Base-by-base conservation (phyloP, 352 stramenopile species). In the Saprolegnia parasitica region DNA sequence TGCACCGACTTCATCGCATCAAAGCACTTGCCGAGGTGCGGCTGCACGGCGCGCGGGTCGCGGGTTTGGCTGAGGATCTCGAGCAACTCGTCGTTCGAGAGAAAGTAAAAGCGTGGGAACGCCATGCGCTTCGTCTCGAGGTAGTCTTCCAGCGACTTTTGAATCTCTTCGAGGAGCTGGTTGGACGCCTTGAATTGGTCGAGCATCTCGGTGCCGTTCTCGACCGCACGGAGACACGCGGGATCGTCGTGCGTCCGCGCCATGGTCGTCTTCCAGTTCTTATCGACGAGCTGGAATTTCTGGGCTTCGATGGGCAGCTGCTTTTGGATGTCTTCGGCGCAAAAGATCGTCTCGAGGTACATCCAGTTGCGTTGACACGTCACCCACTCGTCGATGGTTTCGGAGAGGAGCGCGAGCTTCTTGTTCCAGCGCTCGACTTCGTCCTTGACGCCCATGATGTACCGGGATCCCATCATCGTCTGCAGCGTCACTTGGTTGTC, bases 381-480 rank as follows among this genome's bases (percentile, higher is more conserved):
- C 32, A 91, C 87, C 87, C 87, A 95, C 54, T 95, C 87, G 50
- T 95, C 87, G 0, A 95, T 63, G 10, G 87, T 93, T 35, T 95
- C 83, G 0, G 84, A 90, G 13, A 97, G 74, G 39, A 96, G 72
- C 16, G 86, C 86, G 1, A 97, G 73, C 16, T 90, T 87, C 62
- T 96, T 96, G 68, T 89, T 90, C 90, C 90, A 97, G 20, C 77
- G 79, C 32, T 97, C 90, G 4, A 97, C 90, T 74, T 96, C 83
- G 40, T 95, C 86, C 72, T 96, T 95, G 6, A 97, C 88, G 1
- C 90, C 90, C 71, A 96, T 78, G 60, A 97, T 96, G 72, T 89
- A 97, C 0, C 90, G 86, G 26, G 86, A 96, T 10, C 90, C 90
- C 85, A 97, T 95, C 90, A 97, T 97, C 0, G 90, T 97, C 68